Evolutionary conservation across 495 filamentous ascomycete genomes (phyloP).

Genomic region (Aspergillus sparsus): DNA sequence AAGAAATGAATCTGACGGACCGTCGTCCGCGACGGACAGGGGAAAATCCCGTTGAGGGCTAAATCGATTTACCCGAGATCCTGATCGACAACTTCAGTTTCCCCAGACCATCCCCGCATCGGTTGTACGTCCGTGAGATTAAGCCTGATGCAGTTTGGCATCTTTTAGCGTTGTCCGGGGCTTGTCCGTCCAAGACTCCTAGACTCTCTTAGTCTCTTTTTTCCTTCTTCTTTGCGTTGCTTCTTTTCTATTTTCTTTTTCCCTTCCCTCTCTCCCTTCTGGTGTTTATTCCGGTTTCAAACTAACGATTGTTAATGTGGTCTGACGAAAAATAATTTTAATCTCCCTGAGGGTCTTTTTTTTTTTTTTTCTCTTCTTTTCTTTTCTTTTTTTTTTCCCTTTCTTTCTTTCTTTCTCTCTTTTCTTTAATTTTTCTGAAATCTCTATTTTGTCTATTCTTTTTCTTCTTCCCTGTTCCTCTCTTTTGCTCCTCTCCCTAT

Average conservation of each 20-base stretch:
- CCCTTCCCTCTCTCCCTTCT: neutral
- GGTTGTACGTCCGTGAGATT: constrained; percentile 18
- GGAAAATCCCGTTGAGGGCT: constrained; percentile 22
- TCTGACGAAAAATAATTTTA: too few species aligned
- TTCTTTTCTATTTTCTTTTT: constrained; percentile 14
- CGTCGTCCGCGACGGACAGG: constrained; percentile 23
- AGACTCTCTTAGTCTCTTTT: constrained; percentile 18
- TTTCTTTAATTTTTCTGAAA: too few species aligned
- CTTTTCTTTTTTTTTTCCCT: neutral
- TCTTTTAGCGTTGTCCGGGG: constrained; percentile 9
- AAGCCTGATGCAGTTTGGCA: neutral
- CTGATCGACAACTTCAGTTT: constrained; percentile 1
- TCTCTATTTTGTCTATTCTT: too few species aligned
- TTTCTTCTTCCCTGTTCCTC: too few species aligned
- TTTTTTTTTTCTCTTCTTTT: constrained; percentile 4
- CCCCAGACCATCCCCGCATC: constrained; percentile 25
- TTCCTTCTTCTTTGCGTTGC: constrained; percentile 7
- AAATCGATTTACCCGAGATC: constrained; percentile 11
- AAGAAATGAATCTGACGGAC: constrained; percentile 13
- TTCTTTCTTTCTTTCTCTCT: constrained; percentile 2
- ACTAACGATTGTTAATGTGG: too few species aligned
- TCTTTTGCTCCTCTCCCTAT: too few species aligned
- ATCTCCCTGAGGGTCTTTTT: neutral
- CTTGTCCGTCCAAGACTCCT: neutral
- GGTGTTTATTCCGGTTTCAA: too few species aligned